Evolutionary conservation across 257 asterid species (phyloP), one percentile per base, ranked within the genome.

Genomic region (Solanum boliviense): DNA sequence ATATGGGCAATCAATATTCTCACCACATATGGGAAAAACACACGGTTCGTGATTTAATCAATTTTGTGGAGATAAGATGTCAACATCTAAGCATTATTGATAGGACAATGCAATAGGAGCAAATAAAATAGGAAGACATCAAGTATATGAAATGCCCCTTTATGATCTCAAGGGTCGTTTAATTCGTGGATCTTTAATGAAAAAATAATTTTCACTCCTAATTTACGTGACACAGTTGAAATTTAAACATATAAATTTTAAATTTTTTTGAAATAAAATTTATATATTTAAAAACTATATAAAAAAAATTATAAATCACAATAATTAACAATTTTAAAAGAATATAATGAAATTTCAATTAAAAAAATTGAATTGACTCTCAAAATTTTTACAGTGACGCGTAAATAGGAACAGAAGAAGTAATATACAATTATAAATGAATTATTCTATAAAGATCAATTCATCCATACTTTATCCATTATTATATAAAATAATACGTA

Each of bases 1-100:
- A 32, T 72, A 72, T 32, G 44, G 44, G 41, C 25, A 72, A 72
- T 32, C 25, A 13, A 32, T 32, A 7, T 32, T 10, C 82, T 74
- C 52, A 74, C 5, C 56, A 23, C 56, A n/a, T n/a, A 39, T 18
- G 12, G 46, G 81, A 9, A 38, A 76, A 39, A 4, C 35, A 38
- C 21, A 74, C 52, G 46, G 31, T 74, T 74, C 31, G 11, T 75
- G 83, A 75, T 39, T 75, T 13, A 41, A 41, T 78, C 60, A 78
- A 78, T 78, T 44, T 38, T 76, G 5, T n/a, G 60, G n/a, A 25
- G 62, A 41, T 78, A 25, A 39, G 84, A 78, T 78, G 84, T 41
- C 84, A 78, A 41, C 32, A 13, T 78, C 62, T 41, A 25, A 7
- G 62, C 35, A 78, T n/a, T 39, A 78, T n/a, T 39, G 60, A 76